A percentile compares a stretch with the other conserved stretches of the same genome.
Evolutionary conservation across 345 rosid genomes (phyloP).

Genomic region (Trapa bicornis): DNA sequence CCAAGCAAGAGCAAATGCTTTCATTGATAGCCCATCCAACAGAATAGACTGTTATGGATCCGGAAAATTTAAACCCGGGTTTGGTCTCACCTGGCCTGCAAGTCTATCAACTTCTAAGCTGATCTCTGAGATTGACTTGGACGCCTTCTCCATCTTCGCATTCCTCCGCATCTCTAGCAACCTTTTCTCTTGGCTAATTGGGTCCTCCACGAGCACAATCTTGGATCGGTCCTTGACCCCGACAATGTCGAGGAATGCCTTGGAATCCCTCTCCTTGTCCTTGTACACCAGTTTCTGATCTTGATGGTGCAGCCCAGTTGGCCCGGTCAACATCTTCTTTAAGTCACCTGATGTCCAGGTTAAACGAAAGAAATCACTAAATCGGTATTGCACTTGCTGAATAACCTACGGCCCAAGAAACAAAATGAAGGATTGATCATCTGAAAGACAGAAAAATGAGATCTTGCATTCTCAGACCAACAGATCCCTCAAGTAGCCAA

Average conservation of each 20-base stretch:
- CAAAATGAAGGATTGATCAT: background rate
- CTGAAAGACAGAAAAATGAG: background rate
- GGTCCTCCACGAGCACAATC: conserved; percentile 74
- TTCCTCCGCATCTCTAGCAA: conserved; percentile 65
- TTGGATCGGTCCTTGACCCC: conserved; percentile 93
- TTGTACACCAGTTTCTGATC: conserved; percentile 88
- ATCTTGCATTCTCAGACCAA: background rate
- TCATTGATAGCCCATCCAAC: background rate
- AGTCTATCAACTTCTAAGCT: conserved; percentile 85
- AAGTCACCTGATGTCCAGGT: conserved; percentile 57
- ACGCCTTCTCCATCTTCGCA: conserved; percentile 79
- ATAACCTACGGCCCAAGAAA: background rate
- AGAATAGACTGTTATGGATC: background rate
- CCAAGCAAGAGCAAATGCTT: conserved; percentile 3
- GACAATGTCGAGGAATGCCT: conserved; percentile 61
- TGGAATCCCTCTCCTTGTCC: conserved; percentile 96
- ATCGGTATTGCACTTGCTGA: background rate
- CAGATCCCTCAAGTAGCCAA: background rate
- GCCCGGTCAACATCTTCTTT: conserved; percentile 83
- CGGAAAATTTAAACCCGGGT: too few species aligned
- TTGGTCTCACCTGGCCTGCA: conserved; percentile 51
- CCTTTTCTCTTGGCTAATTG: conserved; percentile 81
- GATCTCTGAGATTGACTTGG: conserved; percentile 78
- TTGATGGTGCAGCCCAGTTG: conserved; percentile 81
- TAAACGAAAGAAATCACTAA: background rate